Conservation (phyloP, 192 early-diverging fungal genomes). For the Coemansia asiatica region DNA sequence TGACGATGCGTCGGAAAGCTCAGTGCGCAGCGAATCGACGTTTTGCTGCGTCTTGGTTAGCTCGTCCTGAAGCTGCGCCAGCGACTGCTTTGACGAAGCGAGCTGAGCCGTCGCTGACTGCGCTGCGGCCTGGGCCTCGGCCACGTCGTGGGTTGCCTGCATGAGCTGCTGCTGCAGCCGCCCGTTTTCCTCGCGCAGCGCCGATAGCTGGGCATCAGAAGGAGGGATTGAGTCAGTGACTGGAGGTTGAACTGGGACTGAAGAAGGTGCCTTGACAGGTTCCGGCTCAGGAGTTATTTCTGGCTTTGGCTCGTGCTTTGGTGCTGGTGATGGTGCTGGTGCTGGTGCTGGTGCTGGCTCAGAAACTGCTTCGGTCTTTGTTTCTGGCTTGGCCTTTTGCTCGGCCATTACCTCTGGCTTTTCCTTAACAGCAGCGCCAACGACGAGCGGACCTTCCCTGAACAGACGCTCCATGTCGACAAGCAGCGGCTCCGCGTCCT, state of each 20-base stretch:
- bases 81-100: background rate
- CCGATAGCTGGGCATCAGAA: constrained; percentile 74
- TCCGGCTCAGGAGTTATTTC: background rate
- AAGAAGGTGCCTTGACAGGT: too few relatives aligned
- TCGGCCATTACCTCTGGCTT: constrained; percentile 2
- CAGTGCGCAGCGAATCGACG: constrained; percentile 9
- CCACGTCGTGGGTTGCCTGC: constrained; percentile 8
- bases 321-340: constrained; percentile 12
- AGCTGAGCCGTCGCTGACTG: background rate
- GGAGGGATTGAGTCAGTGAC: too few relatives aligned
- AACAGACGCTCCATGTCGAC: constrained; percentile 41
- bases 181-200: constrained; percentile 68
- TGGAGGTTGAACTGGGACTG: too few relatives aligned
- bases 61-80: constrained; percentile 19
- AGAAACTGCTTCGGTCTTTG: constrained; percentile 9
- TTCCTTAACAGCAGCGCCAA: constrained; percentile 15
- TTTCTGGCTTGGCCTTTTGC: background rate
- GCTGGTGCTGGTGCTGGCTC: background rate
- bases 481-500: constrained; percentile 71
- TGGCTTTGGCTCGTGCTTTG: background rate
- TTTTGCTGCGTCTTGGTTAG: constrained; percentile 15
- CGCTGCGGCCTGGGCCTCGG: background rate
- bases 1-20: constrained; percentile 11
- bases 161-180: constrained; percentile 41
- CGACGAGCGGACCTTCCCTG: constrained; percentile 31